Base-by-base conservation (phyloP, 495 filamentous ascomycete species). In the Talaromyces borbonicus region DNA sequence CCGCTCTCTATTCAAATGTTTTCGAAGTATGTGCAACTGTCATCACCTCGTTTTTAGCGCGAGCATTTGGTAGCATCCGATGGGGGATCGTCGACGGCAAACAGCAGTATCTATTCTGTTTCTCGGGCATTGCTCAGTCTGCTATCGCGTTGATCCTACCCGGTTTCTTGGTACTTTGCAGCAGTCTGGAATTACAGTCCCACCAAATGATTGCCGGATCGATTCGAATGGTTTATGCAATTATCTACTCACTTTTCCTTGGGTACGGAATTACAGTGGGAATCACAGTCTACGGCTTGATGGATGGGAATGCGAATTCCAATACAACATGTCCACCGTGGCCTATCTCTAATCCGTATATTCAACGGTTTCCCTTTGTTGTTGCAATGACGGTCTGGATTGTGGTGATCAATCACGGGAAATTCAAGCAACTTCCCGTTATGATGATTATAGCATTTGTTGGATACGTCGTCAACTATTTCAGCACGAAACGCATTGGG, bases 201-300 rank as follows among this genome's bases (percentile, higher is more conserved):
- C 74, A 77, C 40, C 79, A 83, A 49, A 79, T 96, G 49, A 81
- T 94, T 7, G 87, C 90, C 15, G 90, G 90, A 5, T 88, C 84
- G 5, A 85, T 95, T 24, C 82, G 90, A 20, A 83, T 95, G 79
- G 85, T 96, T 5, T 94, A 90, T 53, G 86, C 89, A 2, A 81
- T 95, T 51, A 89, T 95, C 48, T 95, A 95, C 62, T 89, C 89
- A 1, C 73, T 95, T 2, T 93, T 95, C 65, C 80, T 96, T 8
- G 90, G 89, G n/a, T 95, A 88, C 54, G 90, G 89, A 19, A 90
- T 95, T 48, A 94, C 90, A 3, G 85, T 96, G 33, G 90, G 90
- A n/a, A 88, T 86, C 1, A 84, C 83, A 1, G 71, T 96, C 20
- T 94, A 92, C 59, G 90, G 90, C 18, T 63, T 87, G 22, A 75